Conservation (phyloP, 768 basidiomycete species). For the Kwoniella dejecticola region DNA sequence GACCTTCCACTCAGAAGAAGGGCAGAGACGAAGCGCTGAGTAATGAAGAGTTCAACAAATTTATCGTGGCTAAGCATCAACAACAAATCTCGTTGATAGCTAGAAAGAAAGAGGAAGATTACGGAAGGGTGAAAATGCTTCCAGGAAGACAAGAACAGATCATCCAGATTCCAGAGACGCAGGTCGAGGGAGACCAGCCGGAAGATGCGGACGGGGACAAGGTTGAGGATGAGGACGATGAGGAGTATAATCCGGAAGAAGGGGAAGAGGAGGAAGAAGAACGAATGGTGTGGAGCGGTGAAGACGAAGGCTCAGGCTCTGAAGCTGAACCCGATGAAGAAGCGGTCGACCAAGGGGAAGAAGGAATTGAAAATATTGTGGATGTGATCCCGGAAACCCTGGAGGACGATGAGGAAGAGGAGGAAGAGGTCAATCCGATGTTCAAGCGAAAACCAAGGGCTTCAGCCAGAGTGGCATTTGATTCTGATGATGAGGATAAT, state of each 20-base stretch:
- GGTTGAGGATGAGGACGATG: slow-evolving; percentile 29
- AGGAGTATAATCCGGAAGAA: slow-evolving; percentile 21
- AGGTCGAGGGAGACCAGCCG: slow-evolving; percentile 13
- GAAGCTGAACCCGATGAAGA: slow-evolving; percentile 11
- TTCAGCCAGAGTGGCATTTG: slow-evolving; percentile 20
- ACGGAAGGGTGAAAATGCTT: slow-evolving; percentile 24
- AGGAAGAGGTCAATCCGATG: slow-evolving; percentile 16
- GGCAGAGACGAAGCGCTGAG: slow-evolving; percentile 28
- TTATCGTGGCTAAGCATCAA: slow-evolving; percentile 17
- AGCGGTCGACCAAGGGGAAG: slow-evolving; percentile 1
- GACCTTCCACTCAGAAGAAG: slow-evolving; percentile 34
- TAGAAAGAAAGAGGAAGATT: slow-evolving; percentile 36
- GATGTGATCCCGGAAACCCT: background rate
- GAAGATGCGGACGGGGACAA: slow-evolving; percentile 22
- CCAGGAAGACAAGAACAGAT: slow-evolving; percentile 28
- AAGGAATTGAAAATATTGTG: slow-evolving; percentile 9
- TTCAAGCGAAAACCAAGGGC: slow-evolving; percentile 22
- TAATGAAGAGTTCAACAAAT: slow-evolving; percentile 7
- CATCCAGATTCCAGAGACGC: slow-evolving; percentile 7
- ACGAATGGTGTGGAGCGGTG: slow-evolving; percentile 20
- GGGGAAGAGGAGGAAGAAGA: slow-evolving; percentile 21
- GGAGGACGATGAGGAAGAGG: slow-evolving; percentile 14
- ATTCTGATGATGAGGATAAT: slow-evolving; percentile 37
- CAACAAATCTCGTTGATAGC: slow-evolving; percentile 16
- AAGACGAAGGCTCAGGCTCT: slow-evolving; percentile 19